Conservation (phyloP, 805 yeast species). For the Jamesozyma jinghongensis region DNA sequence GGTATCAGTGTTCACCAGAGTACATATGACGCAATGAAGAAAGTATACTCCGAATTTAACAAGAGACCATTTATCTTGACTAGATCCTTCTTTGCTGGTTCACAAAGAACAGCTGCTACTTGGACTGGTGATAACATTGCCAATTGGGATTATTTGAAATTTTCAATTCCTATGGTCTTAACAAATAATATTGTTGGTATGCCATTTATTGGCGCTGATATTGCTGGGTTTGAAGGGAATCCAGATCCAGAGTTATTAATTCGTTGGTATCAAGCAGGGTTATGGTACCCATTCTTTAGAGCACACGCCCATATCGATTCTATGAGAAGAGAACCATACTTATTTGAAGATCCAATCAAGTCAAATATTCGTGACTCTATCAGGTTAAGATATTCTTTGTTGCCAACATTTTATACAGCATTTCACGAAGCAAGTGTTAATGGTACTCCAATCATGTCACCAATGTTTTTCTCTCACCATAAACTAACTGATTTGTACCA, state of each 20-base stretch:
- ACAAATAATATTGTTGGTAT: conserved; percentile 74
- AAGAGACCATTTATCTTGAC: conserved; percentile 84
- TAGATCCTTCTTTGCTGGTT: conserved; percentile 80
- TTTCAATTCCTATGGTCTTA: conserved; percentile 80
- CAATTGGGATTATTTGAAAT: conserved; percentile 75
- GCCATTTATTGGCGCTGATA: conserved; percentile 95
- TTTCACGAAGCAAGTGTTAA: conserved; percentile 52
- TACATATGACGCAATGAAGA: conserved; percentile 56
- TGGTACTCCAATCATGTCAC: conserved; percentile 67
- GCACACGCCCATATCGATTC: conserved; percentile 96
- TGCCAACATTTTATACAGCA: conserved; percentile 74
- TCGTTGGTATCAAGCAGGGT: conserved; percentile 95
- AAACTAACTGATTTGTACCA: conserved; percentile 35
- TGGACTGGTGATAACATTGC: conserved; percentile 99
- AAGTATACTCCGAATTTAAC: conserved; percentile 36
- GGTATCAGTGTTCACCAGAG: conserved; percentile 76
- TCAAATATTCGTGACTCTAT: conserved; percentile 61
- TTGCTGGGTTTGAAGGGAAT: conserved; percentile 92
- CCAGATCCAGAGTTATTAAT: conserved; percentile 73
- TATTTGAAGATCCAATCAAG: conserved; percentile 67
- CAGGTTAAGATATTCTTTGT: conserved; percentile 58
- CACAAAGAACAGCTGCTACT: conserved; percentile 84
- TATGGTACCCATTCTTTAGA: conserved; percentile 93
- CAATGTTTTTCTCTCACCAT: conserved; percentile 53
- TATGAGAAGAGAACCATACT: conserved; percentile 86